Conservation (phyloP, 805 yeast species). For the Starmerella etchellsii region DNA sequence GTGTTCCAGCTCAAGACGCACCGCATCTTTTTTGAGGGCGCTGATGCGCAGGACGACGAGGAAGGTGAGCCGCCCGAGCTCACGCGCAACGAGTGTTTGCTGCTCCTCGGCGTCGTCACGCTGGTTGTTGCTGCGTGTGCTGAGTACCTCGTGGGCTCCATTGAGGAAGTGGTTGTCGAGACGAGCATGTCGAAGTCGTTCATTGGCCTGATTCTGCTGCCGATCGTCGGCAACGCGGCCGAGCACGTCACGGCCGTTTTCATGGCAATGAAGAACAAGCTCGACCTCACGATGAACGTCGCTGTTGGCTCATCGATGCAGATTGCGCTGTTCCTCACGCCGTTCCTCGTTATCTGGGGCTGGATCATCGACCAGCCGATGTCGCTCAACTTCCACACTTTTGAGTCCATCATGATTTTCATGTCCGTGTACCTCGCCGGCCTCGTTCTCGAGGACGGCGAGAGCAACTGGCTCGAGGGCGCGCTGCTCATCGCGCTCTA, state of each 20-base stretch:
- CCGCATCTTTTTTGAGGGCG: slow-evolving; percentile 54
- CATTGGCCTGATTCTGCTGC: slow-evolving; percentile 84
- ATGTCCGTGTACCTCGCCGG: slow-evolving; percentile 80
- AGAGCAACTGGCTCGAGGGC: slow-evolving; percentile 94
- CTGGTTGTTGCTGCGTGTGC: slow-evolving; percentile 79
- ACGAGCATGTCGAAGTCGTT: slow-evolving; percentile 89
- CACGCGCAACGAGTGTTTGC: slow-evolving; percentile 41
- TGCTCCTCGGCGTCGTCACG: slow-evolving; percentile 49
- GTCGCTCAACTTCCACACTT: slow-evolving; percentile 82
- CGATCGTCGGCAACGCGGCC: slow-evolving; percentile 97
- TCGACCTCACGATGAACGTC: slow-evolving; percentile 94
- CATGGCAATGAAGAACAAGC: slow-evolving; percentile 85
- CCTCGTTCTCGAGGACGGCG: slow-evolving; percentile 82
- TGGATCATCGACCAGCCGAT: slow-evolving; percentile 85
- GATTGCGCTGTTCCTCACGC: slow-evolving; percentile 89
- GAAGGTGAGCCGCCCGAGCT: slow-evolving; percentile 33
- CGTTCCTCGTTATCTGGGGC: slow-evolving; percentile 88
- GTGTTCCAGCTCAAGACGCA: slow-evolving; percentile 86
- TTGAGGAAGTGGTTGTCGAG: slow-evolving; percentile 71
- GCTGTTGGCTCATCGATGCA: slow-evolving; percentile 94
- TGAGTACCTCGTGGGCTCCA: slow-evolving; percentile 84
- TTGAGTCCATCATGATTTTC: slow-evolving; percentile 86
- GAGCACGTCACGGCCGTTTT: slow-evolving; percentile 95
- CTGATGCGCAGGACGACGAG: slow-evolving; percentile 29
- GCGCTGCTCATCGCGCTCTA: slow-evolving; percentile 82